phyloP scores from a whole-genome alignment of 2,329 filamentous ascomycete genomes.

The Calycina herbarum region DNA sequence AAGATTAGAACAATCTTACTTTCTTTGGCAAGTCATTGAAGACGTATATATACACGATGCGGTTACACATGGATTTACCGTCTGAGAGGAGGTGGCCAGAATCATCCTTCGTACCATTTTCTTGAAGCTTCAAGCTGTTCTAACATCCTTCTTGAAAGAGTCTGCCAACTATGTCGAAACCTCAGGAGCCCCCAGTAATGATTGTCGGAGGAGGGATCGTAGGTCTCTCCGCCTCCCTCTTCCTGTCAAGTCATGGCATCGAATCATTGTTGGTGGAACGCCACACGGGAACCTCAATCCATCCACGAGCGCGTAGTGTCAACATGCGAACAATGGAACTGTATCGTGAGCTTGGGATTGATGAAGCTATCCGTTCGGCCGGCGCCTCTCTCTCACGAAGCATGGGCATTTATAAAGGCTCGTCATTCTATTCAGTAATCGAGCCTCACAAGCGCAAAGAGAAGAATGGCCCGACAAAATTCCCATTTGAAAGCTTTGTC shows the following conservation, averaged over 20 bases:
- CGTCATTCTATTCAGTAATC: slow-evolving; percentile 25
- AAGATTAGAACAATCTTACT: too few relatives aligned
- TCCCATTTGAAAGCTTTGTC: slow-evolving; percentile 28
- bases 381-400: slow-evolving; percentile 27
- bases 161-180: neutral
- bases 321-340: slow-evolving; percentile 43
- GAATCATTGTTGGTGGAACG: slow-evolving; percentile 42
- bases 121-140: too few relatives aligned
- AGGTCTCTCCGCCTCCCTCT: slow-evolving; percentile 42
- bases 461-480: slow-evolving; percentile 14
- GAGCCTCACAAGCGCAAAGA: slow-evolving; percentile 26
- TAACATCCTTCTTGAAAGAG: too few relatives aligned
- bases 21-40: too few relatives aligned
- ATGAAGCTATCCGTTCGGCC: slow-evolving; percentile 28
- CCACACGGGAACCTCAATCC: slow-evolving; percentile 38
- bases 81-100: too few relatives aligned
- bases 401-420: slow-evolving; percentile 25
- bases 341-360: slow-evolving; percentile 35
- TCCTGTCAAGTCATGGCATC: slow-evolving; percentile 38
- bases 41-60: too few relatives aligned
- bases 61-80: too few relatives aligned
- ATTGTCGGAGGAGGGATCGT: slow-evolving; percentile 44
- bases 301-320: slow-evolving; percentile 42
- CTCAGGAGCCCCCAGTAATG: slow-evolving; percentile 32
- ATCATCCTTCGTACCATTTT: too few relatives aligned